phyloP scores from a whole-genome alignment of 345 rosid genomes.

The Microthlaspi erraticum region DNA sequence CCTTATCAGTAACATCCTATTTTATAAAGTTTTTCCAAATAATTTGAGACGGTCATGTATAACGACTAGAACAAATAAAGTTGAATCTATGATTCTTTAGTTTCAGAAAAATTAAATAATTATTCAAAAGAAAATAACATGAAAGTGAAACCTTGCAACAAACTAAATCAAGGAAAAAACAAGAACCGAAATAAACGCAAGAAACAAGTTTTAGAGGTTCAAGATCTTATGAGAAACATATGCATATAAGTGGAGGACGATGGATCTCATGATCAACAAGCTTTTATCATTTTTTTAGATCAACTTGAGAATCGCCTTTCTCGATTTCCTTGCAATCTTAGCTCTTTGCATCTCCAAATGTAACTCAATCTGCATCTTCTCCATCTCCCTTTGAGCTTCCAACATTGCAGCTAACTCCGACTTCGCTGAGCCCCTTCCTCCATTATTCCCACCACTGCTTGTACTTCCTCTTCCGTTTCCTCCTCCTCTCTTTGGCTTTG shows the following conservation, averaged over 20 bases:
- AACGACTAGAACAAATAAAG: neutral
- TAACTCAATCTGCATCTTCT: slow-evolving; percentile 40
- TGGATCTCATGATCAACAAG: slow-evolving; percentile 11
- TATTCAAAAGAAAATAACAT: slow-evolving; percentile 7
- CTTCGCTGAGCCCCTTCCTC: slow-evolving; percentile 30
- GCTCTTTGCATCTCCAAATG: slow-evolving; percentile 42
- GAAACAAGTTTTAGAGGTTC: slow-evolving; percentile 11
- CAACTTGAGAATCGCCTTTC: slow-evolving; percentile 34
- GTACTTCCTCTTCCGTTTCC: neutral
- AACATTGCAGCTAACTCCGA: slow-evolving; percentile 43
- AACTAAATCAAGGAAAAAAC: slow-evolving; percentile 11
- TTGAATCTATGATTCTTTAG: neutral
- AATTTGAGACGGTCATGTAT: neutral
- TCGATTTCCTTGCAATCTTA: slow-evolving; percentile 33
- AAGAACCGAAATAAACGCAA: neutral
- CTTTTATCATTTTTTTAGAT: slow-evolving; percentile 13
- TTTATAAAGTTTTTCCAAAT: neutral
- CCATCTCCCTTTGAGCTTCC: slow-evolving; percentile 46
- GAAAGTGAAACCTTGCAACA: slow-evolving; percentile 11
- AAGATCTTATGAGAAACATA: slow-evolving; percentile 22
- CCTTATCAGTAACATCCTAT: neutral
- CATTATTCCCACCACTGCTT: slow-evolving; percentile 20
- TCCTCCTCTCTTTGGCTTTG: slow-evolving; percentile 27
- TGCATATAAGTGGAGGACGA: neutral
- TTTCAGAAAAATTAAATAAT: neutral